Conservation (phyloP, 108 stramenopile species). For the Fragilaria crotonensis region DNA sequence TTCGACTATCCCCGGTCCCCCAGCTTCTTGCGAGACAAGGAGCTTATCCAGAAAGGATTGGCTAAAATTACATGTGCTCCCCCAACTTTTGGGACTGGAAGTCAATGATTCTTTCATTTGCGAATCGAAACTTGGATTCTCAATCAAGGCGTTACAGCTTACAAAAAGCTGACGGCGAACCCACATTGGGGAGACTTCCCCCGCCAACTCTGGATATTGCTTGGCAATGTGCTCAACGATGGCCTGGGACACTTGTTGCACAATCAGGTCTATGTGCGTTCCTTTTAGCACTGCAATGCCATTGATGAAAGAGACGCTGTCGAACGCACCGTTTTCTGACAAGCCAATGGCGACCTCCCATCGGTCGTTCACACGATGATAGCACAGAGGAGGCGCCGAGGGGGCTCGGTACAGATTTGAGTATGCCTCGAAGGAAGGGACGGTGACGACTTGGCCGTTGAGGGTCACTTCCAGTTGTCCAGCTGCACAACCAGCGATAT, state of each 20-base stretch:
- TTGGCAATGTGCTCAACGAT: slow-evolving; percentile 64
- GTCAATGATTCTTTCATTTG: slow-evolving; percentile 98
- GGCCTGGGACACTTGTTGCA: slow-evolving; percentile 75
- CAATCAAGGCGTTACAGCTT: slow-evolving; percentile 94
- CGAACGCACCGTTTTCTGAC: slow-evolving; percentile 74
- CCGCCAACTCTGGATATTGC: slow-evolving; percentile 88
- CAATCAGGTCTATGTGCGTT: slow-evolving; percentile 85
- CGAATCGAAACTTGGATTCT: slow-evolving; percentile 96
- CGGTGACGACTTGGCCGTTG: slow-evolving; percentile 87
- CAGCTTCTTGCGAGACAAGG: neutral
- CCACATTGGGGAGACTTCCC: slow-evolving; percentile 76
- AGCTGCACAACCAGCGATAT: slow-evolving; percentile 81
- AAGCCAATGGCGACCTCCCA: slow-evolving; percentile 96
- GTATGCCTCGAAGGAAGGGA: slow-evolving; percentile 91
- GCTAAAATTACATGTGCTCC: slow-evolving; percentile 59
- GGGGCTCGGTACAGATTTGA: slow-evolving; percentile 86
- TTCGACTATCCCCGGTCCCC: slow-evolving; percentile 50
- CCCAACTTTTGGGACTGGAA: slow-evolving; percentile 69
- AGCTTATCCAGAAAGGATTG: slow-evolving; percentile 61
- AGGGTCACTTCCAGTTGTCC: slow-evolving; percentile 72
- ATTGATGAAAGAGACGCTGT: slow-evolving; percentile 98
- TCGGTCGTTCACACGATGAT: slow-evolving; percentile 77
- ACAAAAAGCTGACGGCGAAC: slow-evolving; percentile 95
- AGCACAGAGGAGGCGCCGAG: slow-evolving; percentile 61
- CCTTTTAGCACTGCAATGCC: slow-evolving; percentile 96